A percentile compares a stretch with the other conserved stretches of the same genome.
phyloP scores from a whole-genome alignment of 2,329 filamentous ascomycete species.

The Helminthosporium solani region DNA sequence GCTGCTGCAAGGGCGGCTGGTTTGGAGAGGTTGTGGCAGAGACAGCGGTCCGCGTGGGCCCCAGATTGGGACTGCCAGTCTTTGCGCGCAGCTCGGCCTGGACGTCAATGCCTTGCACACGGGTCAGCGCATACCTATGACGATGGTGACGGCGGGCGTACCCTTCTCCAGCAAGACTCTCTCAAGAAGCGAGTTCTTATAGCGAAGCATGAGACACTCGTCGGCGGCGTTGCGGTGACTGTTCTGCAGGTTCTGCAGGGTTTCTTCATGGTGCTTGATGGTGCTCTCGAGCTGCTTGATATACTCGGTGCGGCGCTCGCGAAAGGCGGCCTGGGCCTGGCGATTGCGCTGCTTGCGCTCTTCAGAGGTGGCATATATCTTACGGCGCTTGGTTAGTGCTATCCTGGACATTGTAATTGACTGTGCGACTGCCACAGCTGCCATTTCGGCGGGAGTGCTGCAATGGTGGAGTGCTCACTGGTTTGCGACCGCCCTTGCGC shows the following conservation, averaged over 20 bases:
- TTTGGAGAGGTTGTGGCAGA: slow-evolving; percentile 56
- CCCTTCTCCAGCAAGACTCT: slow-evolving; percentile 95
- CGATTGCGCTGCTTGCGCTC: slow-evolving; percentile 97
- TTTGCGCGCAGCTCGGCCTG: slow-evolving; percentile 93
- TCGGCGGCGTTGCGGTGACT: slow-evolving; percentile 93
- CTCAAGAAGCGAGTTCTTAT: slow-evolving; percentile 96
- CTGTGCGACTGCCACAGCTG: slow-evolving; percentile 21
- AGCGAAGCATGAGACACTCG: slow-evolving; percentile 96
- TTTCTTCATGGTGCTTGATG: slow-evolving; percentile 95
- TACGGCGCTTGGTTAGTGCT: slow-evolving; percentile 44
- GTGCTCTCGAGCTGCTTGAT: slow-evolving; percentile 98
- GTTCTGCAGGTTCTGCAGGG: slow-evolving; percentile 86
- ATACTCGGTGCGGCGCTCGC: slow-evolving; percentile 95
- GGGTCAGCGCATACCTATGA: slow-evolving; percentile 18
- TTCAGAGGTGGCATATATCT: slow-evolving; percentile 99
- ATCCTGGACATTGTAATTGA: slow-evolving; percentile 35
- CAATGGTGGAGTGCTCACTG: slow-evolving; percentile 61
- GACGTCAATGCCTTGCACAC: slow-evolving; percentile 79
- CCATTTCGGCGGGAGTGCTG: slow-evolving; percentile 17
- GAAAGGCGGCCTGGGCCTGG: slow-evolving; percentile 95
- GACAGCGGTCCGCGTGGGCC: slow-evolving; percentile 58
- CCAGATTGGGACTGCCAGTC: slow-evolving; percentile 80
- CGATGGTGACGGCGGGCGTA: slow-evolving; percentile 40
- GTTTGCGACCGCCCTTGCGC: slow-evolving; percentile 95
- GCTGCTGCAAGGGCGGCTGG: slow-evolving; percentile 70